Base-by-base conservation (phyloP, 208 protist species). In the Porcisia deanei region DNA sequence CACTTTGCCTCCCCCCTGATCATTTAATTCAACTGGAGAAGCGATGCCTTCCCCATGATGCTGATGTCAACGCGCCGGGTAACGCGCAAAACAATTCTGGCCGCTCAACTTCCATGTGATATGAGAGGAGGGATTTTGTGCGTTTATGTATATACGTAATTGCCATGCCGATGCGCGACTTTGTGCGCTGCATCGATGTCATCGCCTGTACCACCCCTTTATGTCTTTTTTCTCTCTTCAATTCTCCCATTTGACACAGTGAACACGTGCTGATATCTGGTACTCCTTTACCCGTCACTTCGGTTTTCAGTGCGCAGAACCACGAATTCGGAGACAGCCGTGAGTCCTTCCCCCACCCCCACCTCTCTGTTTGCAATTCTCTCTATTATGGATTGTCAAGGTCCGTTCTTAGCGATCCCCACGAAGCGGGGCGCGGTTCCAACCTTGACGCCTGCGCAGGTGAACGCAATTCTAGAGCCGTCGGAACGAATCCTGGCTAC, bases 381-480 rank as follows among this genome's bases (percentile, higher is more conserved):
- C 45, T n/a, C 12, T 52, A 52, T 20, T 39, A 84, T 84, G 80
- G 65, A 76, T 9, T 1, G 18, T 16, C 37, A 67, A 22, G 84
- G 79, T 9, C 85, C 88, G n/a, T 81, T 86, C 49, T 60, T 97
- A 30, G 85, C 92, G 9, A 77, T 95, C 45, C 92, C 92, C 12
- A 87, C 87, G 63, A 83, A 73, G 57, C 73, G 81, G 18, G 90
- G 92, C 34, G 77, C 80, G 0, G 85, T 95, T 34, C 89, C 91
- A 20, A 84, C 72, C 49, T 81, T 97, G 39, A 97, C 93, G 22
- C 87, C 91, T 25, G 81, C 83, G 20, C 90, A 95, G 75, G 73
- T 76, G 20, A 60, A 85, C n/a, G 73, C 37, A 0, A 93, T 97
- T 84, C 71, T 94, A 16, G 49, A 75, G 30, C 79, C 81, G 22